These are phyloP conservation scores for Solanum neorickii DNA, from an alignment of 257 asterid genomes.

Conservation along the genomic window DNA sequence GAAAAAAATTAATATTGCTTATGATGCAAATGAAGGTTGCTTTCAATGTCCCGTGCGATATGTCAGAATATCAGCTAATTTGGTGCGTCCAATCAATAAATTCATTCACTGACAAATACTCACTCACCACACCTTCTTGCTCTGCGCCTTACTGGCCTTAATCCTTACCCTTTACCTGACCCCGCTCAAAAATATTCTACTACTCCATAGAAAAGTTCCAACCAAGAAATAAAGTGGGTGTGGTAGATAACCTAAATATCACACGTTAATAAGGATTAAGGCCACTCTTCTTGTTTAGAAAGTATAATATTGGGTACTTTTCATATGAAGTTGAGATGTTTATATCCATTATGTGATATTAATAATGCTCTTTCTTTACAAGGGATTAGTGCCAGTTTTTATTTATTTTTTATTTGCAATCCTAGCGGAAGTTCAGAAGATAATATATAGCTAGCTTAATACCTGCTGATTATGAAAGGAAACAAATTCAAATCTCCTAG, in stretches of 20 bases:
- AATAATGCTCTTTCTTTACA: background rate
- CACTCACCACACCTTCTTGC: background rate
- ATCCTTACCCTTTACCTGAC: background rate
- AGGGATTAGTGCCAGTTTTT: background rate
- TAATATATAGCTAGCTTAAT: too few species aligned
- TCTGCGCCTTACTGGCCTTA: background rate
- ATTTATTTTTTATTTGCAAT: too few species aligned
- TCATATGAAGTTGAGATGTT: background rate
- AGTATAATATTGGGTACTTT: background rate
- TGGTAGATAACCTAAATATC: background rate
- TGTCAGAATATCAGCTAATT: constrained; percentile 6
- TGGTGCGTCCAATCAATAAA: background rate
- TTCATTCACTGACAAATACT: too few species aligned
- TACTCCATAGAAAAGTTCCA: background rate
- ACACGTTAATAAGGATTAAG: background rate
- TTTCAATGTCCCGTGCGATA: constrained; percentile 10
- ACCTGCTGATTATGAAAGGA: too few species aligned
- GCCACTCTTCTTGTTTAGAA: background rate
- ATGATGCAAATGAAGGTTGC: constrained; percentile 8
- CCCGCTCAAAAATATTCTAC: constrained; percentile 13
- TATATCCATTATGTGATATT: background rate
- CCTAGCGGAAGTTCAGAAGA: too few species aligned
- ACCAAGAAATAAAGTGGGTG: constrained; percentile 1
- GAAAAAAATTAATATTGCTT: too few species aligned
- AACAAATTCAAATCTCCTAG: too few species aligned